A percentile compares a stretch with the other conserved stretches of the same genome.
Conservation (phyloP, 345 rosid genomes). For the Citrus glauca region DNA sequence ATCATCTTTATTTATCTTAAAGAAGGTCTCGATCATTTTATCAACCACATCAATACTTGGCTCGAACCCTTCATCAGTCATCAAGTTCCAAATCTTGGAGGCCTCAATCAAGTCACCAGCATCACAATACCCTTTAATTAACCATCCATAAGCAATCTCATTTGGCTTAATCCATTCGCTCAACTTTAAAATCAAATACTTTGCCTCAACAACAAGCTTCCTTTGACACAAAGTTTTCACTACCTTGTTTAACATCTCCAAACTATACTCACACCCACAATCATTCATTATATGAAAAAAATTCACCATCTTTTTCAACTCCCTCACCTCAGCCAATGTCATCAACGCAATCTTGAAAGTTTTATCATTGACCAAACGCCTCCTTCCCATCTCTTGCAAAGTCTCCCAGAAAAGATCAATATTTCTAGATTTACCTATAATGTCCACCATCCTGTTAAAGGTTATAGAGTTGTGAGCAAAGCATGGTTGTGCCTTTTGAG, state of each 20-base stretch:
- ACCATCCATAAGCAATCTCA: constrained; percentile 53
- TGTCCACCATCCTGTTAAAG: constrained; percentile 62
- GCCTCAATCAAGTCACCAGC: constrained; percentile 73
- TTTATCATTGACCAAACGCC: constrained; percentile 55
- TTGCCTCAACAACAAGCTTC: constrained; percentile 67
- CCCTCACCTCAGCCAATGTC: constrained; percentile 60
- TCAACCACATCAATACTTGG: constrained; percentile 52
- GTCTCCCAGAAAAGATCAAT: constrained; percentile 68
- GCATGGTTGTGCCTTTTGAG: constrained; percentile 27
- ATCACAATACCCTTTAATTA: constrained; percentile 63
- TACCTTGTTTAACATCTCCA: constrained; percentile 48
- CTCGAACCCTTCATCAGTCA: constrained; percentile 69
- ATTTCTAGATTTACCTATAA: constrained; percentile 63
- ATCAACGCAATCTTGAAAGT: constrained; percentile 61
- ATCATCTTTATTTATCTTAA: constrained; percentile 49
- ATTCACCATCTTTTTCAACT: constrained; percentile 63
- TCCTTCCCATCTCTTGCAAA: constrained; percentile 42
- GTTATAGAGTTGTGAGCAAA: constrained; percentile 51
- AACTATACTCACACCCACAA: constrained; percentile 45
- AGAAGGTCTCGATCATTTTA: constrained; percentile 58
- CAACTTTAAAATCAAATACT: constrained; percentile 51
- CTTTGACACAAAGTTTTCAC: constrained; percentile 49
- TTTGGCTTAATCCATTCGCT: constrained; percentile 48
- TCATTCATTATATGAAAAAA: constrained; percentile 67
- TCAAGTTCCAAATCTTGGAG: constrained; percentile 68